A percentile compares a stretch with the other conserved stretches of the same genome.
These are phyloP conservation scores for Stereum hirsutum DNA, from an alignment of 1,284 basidiomycete genomes.

Conservation along the genomic window DNA sequence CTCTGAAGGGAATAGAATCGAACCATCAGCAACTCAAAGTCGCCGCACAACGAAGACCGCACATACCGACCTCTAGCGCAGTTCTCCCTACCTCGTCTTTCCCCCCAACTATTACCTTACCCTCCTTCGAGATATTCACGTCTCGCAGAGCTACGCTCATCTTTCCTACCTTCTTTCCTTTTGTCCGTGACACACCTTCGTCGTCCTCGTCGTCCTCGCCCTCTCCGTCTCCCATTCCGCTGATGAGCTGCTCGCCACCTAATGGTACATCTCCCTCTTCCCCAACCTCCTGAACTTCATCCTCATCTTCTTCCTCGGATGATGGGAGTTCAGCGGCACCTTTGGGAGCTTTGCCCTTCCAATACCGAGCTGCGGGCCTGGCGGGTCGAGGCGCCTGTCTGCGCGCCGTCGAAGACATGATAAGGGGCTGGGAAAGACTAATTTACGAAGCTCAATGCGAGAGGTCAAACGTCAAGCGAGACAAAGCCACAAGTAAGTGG, in stretches of 20 bases:
- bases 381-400: conserved; percentile 67
- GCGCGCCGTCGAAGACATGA: conserved; percentile 18
- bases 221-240: too few species aligned
- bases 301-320: conserved; percentile 47
- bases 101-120: conserved; percentile 69
- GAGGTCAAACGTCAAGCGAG: too few species aligned
- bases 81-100: conserved; percentile 67
- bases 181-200: conserved; percentile 19
- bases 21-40: neutral
- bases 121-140: conserved; percentile 69
- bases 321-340: conserved; percentile 38
- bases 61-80: conserved; percentile 34
- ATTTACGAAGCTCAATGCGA: too few species aligned
- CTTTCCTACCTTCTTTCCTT: conserved; percentile 29
- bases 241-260: conserved; percentile 39
- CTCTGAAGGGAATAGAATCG: conserved; percentile 13
- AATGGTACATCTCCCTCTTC: conserved; percentile 52
- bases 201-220: conserved; percentile 37
- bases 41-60: too few species aligned
- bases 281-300: conserved; percentile 26
- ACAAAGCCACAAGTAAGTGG: too few species aligned
- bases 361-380: conserved; percentile 69
- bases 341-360: conserved; percentile 80
- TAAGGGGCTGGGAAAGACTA: too few species aligned
- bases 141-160: conserved; percentile 70